These are phyloP conservation scores for Suillus brevipes DNA, from an alignment of 768 basidiomycete genomes.

Conservation along the genomic window DNA sequence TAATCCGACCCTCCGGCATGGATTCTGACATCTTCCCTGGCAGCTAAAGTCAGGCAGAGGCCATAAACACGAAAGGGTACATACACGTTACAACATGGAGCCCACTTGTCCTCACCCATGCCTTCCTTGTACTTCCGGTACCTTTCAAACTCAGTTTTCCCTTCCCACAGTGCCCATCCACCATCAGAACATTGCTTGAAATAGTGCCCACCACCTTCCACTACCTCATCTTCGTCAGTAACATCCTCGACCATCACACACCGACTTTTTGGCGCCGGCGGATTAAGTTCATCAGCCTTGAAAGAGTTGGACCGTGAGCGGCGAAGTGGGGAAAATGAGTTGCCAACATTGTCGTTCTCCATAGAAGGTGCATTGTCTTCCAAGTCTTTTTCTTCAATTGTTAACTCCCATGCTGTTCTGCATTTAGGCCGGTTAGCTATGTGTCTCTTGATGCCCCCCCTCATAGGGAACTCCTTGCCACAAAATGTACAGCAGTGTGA, in stretches of 20 bases:
- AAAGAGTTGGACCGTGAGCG: neutral
- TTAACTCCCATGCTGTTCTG: slow-evolving; percentile 3
- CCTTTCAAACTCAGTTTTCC: neutral
- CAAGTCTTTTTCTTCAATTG: too few relatives aligned
- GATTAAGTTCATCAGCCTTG: neutral
- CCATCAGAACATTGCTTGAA: neutral
- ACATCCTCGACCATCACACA: neutral
- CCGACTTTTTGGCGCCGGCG: neutral
- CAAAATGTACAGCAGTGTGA: slow-evolving; percentile 3
- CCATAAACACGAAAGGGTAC: too few relatives aligned
- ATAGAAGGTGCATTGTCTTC: too few relatives aligned
- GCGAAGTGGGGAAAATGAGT: neutral
- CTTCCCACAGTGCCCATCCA: neutral
- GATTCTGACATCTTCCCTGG: too few relatives aligned
- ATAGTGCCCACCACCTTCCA: neutral
- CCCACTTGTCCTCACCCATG: neutral
- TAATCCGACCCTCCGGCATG: too few relatives aligned
- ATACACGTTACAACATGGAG: slow-evolving; percentile 26
- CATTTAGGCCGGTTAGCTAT: slow-evolving; percentile 6
- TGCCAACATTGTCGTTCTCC: neutral
- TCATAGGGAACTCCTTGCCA: slow-evolving; percentile 3
- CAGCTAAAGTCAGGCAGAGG: neutral
- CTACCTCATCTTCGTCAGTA: neutral
- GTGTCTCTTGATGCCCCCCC: slow-evolving; percentile 7
- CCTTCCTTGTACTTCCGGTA: too few relatives aligned